A percentile compares a stretch with the other conserved stretches of the same genome.
These are phyloP conservation scores for Onygenales sp. DNA, from an alignment of 2,329 filamentous ascomycete species.

Conservation along the genomic window DNA sequence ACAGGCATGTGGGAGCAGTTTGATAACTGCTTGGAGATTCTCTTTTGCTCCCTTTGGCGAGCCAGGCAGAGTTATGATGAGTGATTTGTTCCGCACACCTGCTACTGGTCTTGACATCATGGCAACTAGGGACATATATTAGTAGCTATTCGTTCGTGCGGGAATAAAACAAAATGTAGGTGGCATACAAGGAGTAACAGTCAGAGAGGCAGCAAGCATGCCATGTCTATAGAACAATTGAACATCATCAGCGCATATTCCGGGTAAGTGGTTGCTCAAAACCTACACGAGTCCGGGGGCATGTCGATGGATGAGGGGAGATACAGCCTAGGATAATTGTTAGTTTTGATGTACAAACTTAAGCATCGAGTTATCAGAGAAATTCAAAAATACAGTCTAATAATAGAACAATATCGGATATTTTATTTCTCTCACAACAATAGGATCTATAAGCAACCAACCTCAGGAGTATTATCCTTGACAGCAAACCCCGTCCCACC, in stretches of 20 bases:
- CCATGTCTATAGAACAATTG: constrained; percentile 52
- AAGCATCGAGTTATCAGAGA: constrained; percentile 8
- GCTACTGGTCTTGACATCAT: constrained; percentile 94
- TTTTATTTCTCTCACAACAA: constrained; percentile 7
- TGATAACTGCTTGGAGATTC: constrained; percentile 80
- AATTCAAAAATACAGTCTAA: neutral
- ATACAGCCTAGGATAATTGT: constrained; percentile 54
- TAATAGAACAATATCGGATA: neutral
- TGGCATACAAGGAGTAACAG: constrained; percentile 76
- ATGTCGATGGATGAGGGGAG: constrained; percentile 68
- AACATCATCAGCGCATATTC: neutral
- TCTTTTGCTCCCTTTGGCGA: constrained; percentile 93
- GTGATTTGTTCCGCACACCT: constrained; percentile 67
- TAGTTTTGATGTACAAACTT: neutral
- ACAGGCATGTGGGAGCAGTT: constrained; percentile 91
- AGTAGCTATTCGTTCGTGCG: constrained; percentile 12
- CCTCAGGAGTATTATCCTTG: constrained; percentile 81
- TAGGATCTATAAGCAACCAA: constrained; percentile 28
- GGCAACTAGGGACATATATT: constrained; percentile 55
- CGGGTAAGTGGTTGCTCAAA: neutral
- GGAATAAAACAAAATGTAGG: constrained; percentile 2
- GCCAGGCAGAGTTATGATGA: constrained; percentile 84
- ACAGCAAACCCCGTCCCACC: constrained; percentile 89
- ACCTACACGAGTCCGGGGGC: constrained; percentile 73
- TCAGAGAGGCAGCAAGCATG: constrained; percentile 78